Conservation (phyloP, 2,329 filamentous ascomycete species). For the Zasmidium cellare region DNA sequence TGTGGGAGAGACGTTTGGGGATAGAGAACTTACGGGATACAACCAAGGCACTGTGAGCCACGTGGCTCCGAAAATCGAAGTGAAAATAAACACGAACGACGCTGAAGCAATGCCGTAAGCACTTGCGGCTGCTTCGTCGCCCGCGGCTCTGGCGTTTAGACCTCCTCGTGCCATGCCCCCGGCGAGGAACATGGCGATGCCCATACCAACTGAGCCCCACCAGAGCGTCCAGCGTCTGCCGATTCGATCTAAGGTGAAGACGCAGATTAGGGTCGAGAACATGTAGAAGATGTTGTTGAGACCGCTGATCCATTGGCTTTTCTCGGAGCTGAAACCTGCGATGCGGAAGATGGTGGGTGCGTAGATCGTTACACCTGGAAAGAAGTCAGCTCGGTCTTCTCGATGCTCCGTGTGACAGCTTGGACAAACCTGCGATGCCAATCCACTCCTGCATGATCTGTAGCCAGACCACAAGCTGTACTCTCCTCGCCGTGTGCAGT, state of each 20-base stretch:
- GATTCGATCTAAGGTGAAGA: conserved; percentile 38
- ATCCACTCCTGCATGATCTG: conserved; percentile 43
- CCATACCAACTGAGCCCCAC: conserved; percentile 37
- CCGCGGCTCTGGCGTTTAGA: conserved; percentile 26
- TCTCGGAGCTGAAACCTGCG: conserved; percentile 34
- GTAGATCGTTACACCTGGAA: conserved; percentile 39
- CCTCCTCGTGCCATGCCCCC: conserved; percentile 34
- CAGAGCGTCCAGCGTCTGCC: conserved; percentile 36
- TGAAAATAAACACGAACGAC: conserved; percentile 71
- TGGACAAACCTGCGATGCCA: conserved; percentile 10
- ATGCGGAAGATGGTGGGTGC: conserved; percentile 36
- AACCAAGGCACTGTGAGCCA: conserved; percentile 59
- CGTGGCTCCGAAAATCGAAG: conserved; percentile 63
- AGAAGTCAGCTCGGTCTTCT: not conserved
- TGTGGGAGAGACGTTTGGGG: too few relatives aligned
- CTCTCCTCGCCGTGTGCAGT: conserved; percentile 36
- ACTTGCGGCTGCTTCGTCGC: conserved; percentile 22
- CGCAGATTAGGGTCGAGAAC: conserved; percentile 36
- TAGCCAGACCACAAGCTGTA: conserved; percentile 42
- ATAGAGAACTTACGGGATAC: conserved; percentile 29
- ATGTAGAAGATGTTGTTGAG: conserved; percentile 41
- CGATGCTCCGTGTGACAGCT: not conserved
- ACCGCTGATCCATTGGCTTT: conserved; percentile 44
- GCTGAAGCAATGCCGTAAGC: conserved; percentile 55
- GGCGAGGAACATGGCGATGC: conserved; percentile 35